These are phyloP conservation scores for Xylaria palmicola DNA, from an alignment of 495 filamentous ascomycete species.

Conservation along the genomic window DNA sequence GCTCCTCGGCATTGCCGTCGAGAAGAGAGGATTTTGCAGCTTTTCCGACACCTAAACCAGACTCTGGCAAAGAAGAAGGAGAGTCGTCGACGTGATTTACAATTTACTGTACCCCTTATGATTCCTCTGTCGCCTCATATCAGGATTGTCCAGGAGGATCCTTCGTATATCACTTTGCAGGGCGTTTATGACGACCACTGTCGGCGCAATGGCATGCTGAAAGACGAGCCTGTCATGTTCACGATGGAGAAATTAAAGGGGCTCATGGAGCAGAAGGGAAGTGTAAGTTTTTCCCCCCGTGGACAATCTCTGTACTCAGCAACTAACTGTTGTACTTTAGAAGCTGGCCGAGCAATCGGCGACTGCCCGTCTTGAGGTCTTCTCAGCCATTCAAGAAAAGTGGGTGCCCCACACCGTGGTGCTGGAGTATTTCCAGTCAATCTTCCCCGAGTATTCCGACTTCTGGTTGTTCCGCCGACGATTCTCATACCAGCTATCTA, in stretches of 20 bases:
- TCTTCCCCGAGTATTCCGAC: constrained; percentile 84
- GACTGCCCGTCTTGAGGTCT: constrained; percentile 75
- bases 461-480: constrained; percentile 98
- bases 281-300: constrained; percentile 42
- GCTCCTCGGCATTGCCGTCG: constrained; percentile 86
- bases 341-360: constrained; percentile 64
- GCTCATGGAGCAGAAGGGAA: constrained; percentile 64
- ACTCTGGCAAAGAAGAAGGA: constrained; percentile 88
- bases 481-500: constrained; percentile 94
- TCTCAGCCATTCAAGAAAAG: constrained; percentile 85
- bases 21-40: constrained; percentile 90
- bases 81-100: constrained; percentile 85
- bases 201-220: constrained; percentile 75
- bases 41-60: constrained; percentile 98
- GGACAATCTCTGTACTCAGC: not conserved
- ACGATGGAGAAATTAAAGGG: constrained; percentile 89
- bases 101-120: constrained; percentile 94
- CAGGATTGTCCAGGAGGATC: constrained; percentile 89
- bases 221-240: constrained; percentile 92
- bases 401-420: constrained; percentile 79
- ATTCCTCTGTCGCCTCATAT: constrained; percentile 91
- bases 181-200: constrained; percentile 95
- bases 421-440: constrained; percentile 85
- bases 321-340: constrained; percentile 38
- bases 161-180: constrained; percentile 91